A percentile compares a stretch with the other conserved stretches of the same genome.
These are phyloP conservation scores for Bidens hawaiensis DNA, from an alignment of 140 eudicot genomes.

Conservation along the genomic window DNA sequence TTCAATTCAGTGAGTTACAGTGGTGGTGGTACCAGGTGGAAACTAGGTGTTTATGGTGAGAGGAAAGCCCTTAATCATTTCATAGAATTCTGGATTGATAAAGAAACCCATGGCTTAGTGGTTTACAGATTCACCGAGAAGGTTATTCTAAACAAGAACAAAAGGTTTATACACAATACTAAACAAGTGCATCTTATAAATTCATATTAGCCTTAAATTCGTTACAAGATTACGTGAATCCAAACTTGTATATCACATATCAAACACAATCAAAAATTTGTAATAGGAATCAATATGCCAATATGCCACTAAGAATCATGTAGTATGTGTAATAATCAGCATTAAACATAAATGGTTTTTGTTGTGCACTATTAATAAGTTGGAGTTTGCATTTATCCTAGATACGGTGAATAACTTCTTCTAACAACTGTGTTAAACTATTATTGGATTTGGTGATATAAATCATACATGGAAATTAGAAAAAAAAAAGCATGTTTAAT, in stretches of 20 bases:
- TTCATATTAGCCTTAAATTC: conserved; percentile 4
- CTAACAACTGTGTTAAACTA: neutral
- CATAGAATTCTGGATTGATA: neutral
- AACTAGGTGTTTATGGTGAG: neutral
- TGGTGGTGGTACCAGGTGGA: neutral
- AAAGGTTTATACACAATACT: neutral
- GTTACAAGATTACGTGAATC: neutral
- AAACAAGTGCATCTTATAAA: neutral
- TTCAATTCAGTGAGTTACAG: too few species aligned
- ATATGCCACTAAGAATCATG: neutral
- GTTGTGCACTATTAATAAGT: neutral
- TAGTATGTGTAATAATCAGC: neutral
- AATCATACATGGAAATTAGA: neutral
- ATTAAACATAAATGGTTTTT: neutral
- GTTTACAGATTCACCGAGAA: neutral
- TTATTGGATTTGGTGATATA: neutral
- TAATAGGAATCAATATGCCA: neutral
- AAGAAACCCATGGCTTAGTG: neutral
- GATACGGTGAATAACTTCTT: neutral
- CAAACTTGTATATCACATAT: neutral
- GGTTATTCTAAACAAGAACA: neutral
- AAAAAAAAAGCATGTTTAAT: neutral
- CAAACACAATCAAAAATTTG: neutral
- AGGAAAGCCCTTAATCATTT: neutral
- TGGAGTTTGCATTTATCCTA: neutral